Conservation (phyloP, 2,329 filamentous ascomycete genomes). For the Coleophoma cylindrospora region DNA sequence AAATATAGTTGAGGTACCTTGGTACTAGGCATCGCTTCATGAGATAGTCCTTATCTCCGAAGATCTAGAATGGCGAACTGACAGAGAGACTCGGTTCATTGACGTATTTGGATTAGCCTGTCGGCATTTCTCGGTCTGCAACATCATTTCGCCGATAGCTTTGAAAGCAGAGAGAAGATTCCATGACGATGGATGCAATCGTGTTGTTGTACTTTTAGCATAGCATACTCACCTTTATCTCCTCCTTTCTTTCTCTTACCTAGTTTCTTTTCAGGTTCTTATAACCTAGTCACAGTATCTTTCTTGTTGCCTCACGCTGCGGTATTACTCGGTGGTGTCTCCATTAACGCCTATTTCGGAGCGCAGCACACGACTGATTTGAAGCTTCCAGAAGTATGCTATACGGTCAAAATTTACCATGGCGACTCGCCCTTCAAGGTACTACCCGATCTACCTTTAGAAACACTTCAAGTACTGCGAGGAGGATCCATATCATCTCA, state of each 20-base stretch:
- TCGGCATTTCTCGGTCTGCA: too few species aligned
- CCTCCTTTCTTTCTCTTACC: not conserved
- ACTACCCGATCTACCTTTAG: constrained; percentile 14
- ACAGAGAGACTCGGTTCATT: too few species aligned
- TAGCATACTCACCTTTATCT: not conserved
- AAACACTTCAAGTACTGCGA: constrained; percentile 9
- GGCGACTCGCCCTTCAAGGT: constrained; percentile 48
- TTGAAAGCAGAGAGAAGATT: not conserved
- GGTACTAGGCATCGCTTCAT: too few species aligned
- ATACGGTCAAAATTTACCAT: constrained; percentile 59
- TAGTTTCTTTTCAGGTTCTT: not conserved
- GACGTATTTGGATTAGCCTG: too few species aligned
- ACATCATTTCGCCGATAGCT: not conserved
- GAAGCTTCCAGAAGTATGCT: constrained; percentile 40
- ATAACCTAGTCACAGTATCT: not conserved
- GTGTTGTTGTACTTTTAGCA: not conserved
- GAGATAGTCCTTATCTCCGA: too few species aligned
- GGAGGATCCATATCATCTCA: constrained; percentile 17
- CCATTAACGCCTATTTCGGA: not conserved
- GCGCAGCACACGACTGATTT: not conserved
- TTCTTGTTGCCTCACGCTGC: not conserved
- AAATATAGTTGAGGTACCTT: too few species aligned
- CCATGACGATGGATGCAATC: not conserved
- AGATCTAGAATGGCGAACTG: too few species aligned
- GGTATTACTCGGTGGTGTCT: not conserved